Base-by-base conservation (phyloP, 2,329 filamentous ascomycete genomes). In the Penicillium hesseltinei region DNA sequence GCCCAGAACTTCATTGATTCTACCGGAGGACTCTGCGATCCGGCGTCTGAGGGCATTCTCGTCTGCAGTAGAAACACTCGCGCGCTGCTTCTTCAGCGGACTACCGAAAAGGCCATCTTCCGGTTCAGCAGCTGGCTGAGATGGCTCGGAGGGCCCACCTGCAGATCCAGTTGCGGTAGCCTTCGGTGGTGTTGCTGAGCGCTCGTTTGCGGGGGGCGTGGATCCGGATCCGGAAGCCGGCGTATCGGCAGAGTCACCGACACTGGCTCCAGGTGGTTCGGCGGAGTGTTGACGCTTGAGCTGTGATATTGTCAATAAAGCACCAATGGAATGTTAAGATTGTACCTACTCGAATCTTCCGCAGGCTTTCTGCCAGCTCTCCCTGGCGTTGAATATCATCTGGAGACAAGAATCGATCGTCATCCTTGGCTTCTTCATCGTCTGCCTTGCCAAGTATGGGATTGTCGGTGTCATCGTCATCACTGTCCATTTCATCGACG, bases 401-500 rank as follows among this genome's bases (percentile, higher is more conserved):
- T 2, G 84, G 80, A 27, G 84, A 85, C n/a, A 87, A 72, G 62
- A 74, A 67, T 31, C 63, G 66, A 23, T 80, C 79, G 49, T 77
- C 75, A 13, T 77, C 76, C 54, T 82, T 80, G 53, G 77, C 75
- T 63, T 82, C 81, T 36, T 76, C 75, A 13, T 87, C 71, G 81
- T 90, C 71, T 81, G 91, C 75, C 73, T 89, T 90, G 63, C 78
- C 80, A 29, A 88, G 74, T 50, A 84, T 82, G 7, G 72, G 69
- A 35, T 71, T 89, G 3, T 92, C 89, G 36, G 49, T 60, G 21
- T 88, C 86, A 29, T 91, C 88, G 29, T 88, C 84, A 35, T 90
- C 88, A 60, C 88, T 92, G 66, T 94, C 90, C 72, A 92, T 90
- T 23, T 82, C 84, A 43, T 85, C 87, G 56, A 84, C 78, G 60